Evolutionary conservation across 2,329 filamentous ascomycete genomes (phyloP).

Genomic region (Sporothrix brasiliensis): DNA sequence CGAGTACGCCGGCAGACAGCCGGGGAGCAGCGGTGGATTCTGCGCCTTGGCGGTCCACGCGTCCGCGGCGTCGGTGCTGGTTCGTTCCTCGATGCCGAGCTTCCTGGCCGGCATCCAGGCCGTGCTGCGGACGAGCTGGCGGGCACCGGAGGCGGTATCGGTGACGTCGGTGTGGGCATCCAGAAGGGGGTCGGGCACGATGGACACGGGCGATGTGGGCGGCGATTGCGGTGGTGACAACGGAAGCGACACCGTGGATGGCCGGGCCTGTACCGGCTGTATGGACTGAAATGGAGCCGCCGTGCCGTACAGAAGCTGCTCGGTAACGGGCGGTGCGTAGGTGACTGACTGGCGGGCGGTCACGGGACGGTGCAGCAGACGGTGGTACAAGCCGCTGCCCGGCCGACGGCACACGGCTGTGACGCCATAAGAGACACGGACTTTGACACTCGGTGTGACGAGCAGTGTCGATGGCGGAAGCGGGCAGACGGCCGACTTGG

Average conservation of each 20-base stretch:
- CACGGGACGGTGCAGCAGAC: not conserved
- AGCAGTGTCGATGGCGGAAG: conserved; percentile 28
- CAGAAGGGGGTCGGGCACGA: not conserved
- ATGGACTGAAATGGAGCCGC: not conserved
- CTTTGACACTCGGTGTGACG: not conserved
- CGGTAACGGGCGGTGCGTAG: conserved; percentile 20
- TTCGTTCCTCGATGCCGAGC: not conserved
- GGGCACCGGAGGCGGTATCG: not conserved
- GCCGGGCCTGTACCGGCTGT: too few species aligned
- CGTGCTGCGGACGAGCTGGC: conserved; percentile 22
- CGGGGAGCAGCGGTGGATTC: not conserved
- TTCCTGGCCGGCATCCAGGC: conserved; percentile 21
- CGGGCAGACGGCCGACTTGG: not conserved
- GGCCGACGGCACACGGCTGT: conserved; percentile 23
- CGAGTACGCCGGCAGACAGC: conserved; percentile 30
- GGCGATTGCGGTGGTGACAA: not conserved
- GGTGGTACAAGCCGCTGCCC: conserved; percentile 8
- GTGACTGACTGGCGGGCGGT: not conserved
- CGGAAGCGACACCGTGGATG: too few species aligned
- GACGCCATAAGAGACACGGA: conserved; percentile 26
- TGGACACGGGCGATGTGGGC: not conserved
- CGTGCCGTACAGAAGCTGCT: conserved; percentile 16
- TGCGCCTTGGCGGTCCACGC: not conserved
- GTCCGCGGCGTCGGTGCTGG: not conserved
- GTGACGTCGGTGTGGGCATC: not conserved